Evolutionary conservation across 257 asterid species (phyloP), one percentile per base, ranked within the genome.

Genomic region (Verbena officinalis): DNA sequence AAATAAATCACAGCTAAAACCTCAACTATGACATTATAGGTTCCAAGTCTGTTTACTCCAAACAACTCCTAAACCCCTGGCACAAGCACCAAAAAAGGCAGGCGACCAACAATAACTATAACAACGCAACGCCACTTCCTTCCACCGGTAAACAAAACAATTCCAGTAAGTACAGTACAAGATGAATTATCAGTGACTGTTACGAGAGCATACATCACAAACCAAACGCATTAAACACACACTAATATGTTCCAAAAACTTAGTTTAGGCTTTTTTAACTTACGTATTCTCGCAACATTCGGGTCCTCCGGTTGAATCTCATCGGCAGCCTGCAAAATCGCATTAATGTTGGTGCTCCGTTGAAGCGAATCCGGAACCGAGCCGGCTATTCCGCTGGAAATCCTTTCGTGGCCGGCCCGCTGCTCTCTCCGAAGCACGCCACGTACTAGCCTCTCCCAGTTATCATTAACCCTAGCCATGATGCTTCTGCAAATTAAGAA

Each of bases 361-460:
- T 80, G 91, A 34, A 93, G 95, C 64, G 99, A 93, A 70, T 87
- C 97, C 0, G 99, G 99, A 5, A 93, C 99, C 4, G 95, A 72
- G 31, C 97, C 96, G 30, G 97, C 97, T 3, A 93, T 86, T 68
- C 99, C 97, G 52, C 94, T 81, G 21, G 92, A 67, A 30, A 83
- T 75, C 72, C 99, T 78, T 65, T 72, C 95, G 36, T 80, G 96
- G 19, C 95, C 90, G 0, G 74, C 83, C 36, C 80, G 80, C 77
- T 77, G 89, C 72, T 85, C 89, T 58, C 81, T 77, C 55, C 95
- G 77, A 57, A 93, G 81, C 70, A 89, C 89, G 14, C 95, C 85
- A 46, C 87, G 81, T 16, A 93, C 97, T 68, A 93, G 73, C 71
- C 94, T 75, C 68, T 80, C 91, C 99, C 99, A 93, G 57, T 86